phyloP scores from a whole-genome alignment of 2,329 filamentous ascomycete species.

The Aspergillus viridinutans region DNA sequence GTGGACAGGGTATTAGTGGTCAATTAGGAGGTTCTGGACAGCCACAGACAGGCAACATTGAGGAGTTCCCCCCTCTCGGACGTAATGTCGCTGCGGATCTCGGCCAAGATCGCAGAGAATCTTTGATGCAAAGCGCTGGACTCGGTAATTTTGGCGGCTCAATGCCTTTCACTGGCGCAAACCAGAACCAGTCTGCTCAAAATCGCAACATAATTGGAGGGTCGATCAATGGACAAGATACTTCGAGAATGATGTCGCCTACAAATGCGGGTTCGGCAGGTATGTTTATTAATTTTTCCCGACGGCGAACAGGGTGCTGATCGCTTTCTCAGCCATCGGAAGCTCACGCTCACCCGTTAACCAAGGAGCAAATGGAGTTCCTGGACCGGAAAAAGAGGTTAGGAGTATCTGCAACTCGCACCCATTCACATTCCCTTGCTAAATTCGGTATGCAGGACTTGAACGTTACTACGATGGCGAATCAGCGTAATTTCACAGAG shows the following conservation, averaged over 20 bases:
- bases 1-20: slow-evolving; percentile 51
- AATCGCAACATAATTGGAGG: slow-evolving; percentile 27
- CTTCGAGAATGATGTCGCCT: slow-evolving; percentile 34
- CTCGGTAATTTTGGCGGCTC: slow-evolving; percentile 38
- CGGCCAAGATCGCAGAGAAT: slow-evolving; percentile 47
- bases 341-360: slow-evolving; percentile 41
- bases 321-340: slow-evolving; percentile 27
- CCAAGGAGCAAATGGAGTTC: slow-evolving; percentile 40
- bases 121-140: slow-evolving; percentile 49
- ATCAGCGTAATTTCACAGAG: slow-evolving; percentile 32
- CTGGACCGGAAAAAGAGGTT: slow-evolving; percentile 42
- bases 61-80: slow-evolving; percentile 59
- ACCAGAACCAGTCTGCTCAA: slow-evolving; percentile 37
- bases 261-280: slow-evolving; percentile 24
- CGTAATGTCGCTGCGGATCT: slow-evolving; percentile 50
- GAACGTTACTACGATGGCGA: slow-evolving; percentile 29
- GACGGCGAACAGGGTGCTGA: slow-evolving; percentile 10
- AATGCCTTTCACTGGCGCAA: slow-evolving; percentile 41
- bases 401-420: not conserved
- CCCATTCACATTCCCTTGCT: slow-evolving; percentile 1
- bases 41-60: slow-evolving; percentile 54
- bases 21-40: slow-evolving; percentile 49
- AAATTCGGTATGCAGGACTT: slow-evolving; percentile 29
- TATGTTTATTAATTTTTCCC: slow-evolving; percentile 13
- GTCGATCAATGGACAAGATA: slow-evolving; percentile 37